Base-by-base conservation (phyloP, 176 grass and related monocot genomes). In the Musa beccarii region DNA sequence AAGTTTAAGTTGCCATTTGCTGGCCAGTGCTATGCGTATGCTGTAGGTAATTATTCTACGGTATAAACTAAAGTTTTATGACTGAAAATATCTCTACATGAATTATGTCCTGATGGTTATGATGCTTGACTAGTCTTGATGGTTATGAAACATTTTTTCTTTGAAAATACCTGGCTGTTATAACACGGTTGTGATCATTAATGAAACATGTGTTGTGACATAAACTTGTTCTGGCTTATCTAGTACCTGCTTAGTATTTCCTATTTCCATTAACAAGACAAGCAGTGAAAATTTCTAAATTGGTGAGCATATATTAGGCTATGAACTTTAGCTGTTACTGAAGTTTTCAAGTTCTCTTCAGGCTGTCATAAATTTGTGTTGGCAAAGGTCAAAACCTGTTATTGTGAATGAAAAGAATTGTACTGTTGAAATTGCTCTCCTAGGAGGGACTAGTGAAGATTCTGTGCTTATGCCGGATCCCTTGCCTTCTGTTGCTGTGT, bases 391-490 rank as follows among this genome's bases (percentile, higher is more conserved):
- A n/a, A 99, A 99, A 55, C 90, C 95, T 56, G 83, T 89, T 15
- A 74, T 89, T 76, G 88, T 99, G 63, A 91, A 84, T 52, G 88
- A 94, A 84, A 91, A 89, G 59, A 91, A 88, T 84, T 94, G 69
- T 73, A 80, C 86, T 81, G 88, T 85, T 76, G 95, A 99, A 91
- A 80, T 87, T 82, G 95, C 91, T 75, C 88, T 99, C 85, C 85
- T 99, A 50, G 95, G 95, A 10, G 88, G 88, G 55, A 83, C 72
- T 24, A 84, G 70, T 78, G 95, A 99, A 87, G 95, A 99, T 9
- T 99, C 88, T 67, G 85, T 99, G 79, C 90, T 99, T 61, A 99
- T 99, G 95, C 95, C 95, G 52, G 95, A 99, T 82, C 95, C 95
- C 22, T 75, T 99, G 67, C 95, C 95, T 79, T 87, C 95, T 52